These are phyloP conservation scores for Trichoderma koningiopsis DNA, from an alignment of 2,329 filamentous ascomycete species.

Conservation along the genomic window DNA sequence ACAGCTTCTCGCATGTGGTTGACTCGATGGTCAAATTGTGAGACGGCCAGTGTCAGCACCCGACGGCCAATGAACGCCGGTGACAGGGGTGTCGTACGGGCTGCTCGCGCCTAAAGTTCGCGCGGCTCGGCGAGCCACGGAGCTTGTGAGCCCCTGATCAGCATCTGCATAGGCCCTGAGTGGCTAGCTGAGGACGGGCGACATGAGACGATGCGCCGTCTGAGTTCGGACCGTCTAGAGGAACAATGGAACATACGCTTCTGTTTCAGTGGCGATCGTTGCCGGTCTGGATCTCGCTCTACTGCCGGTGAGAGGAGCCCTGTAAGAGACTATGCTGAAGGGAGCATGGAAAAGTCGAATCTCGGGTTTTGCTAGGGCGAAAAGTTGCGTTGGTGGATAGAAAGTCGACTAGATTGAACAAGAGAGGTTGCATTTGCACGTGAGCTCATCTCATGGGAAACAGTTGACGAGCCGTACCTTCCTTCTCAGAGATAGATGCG, in stretches of 20 bases:
- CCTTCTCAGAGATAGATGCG: not conserved
- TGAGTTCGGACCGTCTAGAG: not conserved
- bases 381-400: not conserved
- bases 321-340: not conserved
- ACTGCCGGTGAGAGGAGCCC: not conserved
- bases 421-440: not conserved
- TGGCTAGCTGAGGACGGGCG: not conserved
- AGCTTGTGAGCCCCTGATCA: slow-evolving; percentile 1
- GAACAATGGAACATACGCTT: not conserved
- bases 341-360: not conserved
- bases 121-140: not conserved
- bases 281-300: not conserved
- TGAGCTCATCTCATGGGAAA: not conserved
- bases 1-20: not conserved
- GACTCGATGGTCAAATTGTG: slow-evolving; percentile 18
- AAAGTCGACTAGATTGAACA: not conserved
- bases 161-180: not conserved
- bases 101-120: slow-evolving; percentile 6
- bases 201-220: slow-evolving; percentile 11
- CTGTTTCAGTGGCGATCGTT: not conserved
- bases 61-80: slow-evolving; percentile 14
- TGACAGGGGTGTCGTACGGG: not conserved
- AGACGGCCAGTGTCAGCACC: slow-evolving; percentile 18
- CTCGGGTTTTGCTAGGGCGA: not conserved
- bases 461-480: not conserved